Evolutionary conservation across 148 eudicot genomes (phyloP).

Genomic region (Camellia japonica): DNA sequence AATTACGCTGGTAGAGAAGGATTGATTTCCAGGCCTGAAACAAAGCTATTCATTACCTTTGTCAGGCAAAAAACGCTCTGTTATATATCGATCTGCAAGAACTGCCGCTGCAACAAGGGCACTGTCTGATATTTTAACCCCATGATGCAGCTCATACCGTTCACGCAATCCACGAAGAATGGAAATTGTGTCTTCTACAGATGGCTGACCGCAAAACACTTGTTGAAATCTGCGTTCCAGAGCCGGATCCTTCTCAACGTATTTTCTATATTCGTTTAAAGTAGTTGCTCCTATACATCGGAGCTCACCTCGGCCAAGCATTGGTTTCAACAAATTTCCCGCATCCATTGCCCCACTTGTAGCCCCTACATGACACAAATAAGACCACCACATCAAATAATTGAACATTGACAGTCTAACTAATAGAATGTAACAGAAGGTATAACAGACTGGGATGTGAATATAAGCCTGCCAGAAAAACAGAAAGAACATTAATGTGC

Average conservation of each 20-base stretch:
- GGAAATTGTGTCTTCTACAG: constrained; percentile 95
- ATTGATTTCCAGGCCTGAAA: neutral
- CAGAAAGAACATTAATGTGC: neutral
- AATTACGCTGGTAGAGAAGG: neutral
- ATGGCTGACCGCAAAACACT: constrained; percentile 86
- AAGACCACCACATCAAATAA: neutral
- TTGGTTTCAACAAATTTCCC: constrained; percentile 81
- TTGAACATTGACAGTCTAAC: neutral
- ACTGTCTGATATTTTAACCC: constrained; percentile 95
- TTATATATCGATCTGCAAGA: constrained; percentile 92
- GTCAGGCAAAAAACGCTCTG: constrained; percentile 93
- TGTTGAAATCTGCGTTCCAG: constrained; percentile 97
- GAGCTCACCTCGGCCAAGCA: constrained; percentile 96
- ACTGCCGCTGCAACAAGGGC: constrained; percentile 90
- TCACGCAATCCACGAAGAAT: constrained; percentile 96
- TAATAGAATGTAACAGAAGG: neutral
- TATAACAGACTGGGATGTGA: neutral
- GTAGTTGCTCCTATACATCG: constrained; percentile 98
- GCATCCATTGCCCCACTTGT: constrained; percentile 94
- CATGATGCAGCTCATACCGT: constrained; percentile 94
- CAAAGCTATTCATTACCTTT: constrained; percentile 52
- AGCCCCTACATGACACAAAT: constrained; percentile 49
- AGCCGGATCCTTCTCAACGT: constrained; percentile 96
- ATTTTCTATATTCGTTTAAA: constrained; percentile 85
- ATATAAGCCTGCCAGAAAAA: neutral